Evolutionary conservation across 495 filamentous ascomycete genomes (phyloP).

Genomic region (Monascus purpureus): DNA sequence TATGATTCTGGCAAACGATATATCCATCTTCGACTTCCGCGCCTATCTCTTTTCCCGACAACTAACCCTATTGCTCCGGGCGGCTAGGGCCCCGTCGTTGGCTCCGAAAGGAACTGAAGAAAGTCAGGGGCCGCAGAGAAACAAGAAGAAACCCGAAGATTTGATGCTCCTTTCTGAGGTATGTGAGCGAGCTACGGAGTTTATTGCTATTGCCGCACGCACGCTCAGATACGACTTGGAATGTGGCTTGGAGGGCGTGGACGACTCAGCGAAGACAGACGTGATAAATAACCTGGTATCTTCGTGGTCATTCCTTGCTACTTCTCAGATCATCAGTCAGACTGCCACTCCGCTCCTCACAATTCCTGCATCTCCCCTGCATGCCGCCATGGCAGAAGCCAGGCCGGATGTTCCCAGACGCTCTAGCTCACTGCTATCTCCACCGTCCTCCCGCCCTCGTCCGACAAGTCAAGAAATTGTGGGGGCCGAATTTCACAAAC

Average conservation of each 20-base stretch:
- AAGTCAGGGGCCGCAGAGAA: slow-evolving; percentile 5
- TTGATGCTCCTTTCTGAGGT: slow-evolving; percentile 65
- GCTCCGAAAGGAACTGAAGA: slow-evolving; percentile 8
- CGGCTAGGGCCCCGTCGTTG: slow-evolving; percentile 48
- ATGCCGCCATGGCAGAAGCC: slow-evolving; percentile 19
- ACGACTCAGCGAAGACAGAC: slow-evolving; percentile 22
- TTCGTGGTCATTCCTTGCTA: slow-evolving; percentile 71
- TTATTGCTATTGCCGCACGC: slow-evolving; percentile 62
- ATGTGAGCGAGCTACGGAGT: slow-evolving; percentile 62
- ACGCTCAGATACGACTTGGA: slow-evolving; percentile 64
- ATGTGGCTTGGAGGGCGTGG: slow-evolving; percentile 21
- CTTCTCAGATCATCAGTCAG: slow-evolving; percentile 63
- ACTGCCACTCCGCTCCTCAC: slow-evolving; percentile 55
- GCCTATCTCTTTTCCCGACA: slow-evolving; percentile 91
- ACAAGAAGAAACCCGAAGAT: slow-evolving; percentile 51
- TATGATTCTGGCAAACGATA: slow-evolving; percentile 85
- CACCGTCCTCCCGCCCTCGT: slow-evolving; percentile 11
- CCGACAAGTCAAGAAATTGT: slow-evolving; percentile 21
- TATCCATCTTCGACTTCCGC: slow-evolving; percentile 93
- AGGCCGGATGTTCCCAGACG: slow-evolving; percentile 31
- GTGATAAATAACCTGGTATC: slow-evolving; percentile 70
- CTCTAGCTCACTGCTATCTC: slow-evolving; percentile 27
- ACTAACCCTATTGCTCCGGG: slow-evolving; percentile 64
- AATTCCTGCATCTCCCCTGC: slow-evolving; percentile 45
- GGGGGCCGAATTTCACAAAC: slow-evolving; percentile 7